These are phyloP conservation scores for Paraleonurus japonicus DNA, from an alignment of 257 asterid genomes.

Conservation along the genomic window DNA sequence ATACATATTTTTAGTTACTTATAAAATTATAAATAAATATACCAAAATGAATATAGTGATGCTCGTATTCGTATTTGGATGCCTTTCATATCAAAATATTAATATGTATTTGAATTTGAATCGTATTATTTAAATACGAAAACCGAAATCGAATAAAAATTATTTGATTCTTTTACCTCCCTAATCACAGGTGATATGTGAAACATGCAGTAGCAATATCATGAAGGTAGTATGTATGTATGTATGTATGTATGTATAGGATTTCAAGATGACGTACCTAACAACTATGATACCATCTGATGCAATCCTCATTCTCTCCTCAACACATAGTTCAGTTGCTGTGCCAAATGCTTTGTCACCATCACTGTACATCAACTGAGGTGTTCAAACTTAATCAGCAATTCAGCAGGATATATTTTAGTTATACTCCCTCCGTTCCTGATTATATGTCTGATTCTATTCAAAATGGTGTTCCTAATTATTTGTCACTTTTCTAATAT, in stretches of 20 bases:
- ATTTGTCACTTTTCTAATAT: too few species aligned
- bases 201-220: slow-evolving; percentile 22
- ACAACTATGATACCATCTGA: slow-evolving; percentile 93
- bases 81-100: too few species aligned
- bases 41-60: too few species aligned
- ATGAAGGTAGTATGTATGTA: neutral
- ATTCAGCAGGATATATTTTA: slow-evolving; percentile 24
- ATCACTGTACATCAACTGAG: slow-evolving; percentile 95
- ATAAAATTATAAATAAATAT: too few species aligned
- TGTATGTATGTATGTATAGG: neutral
- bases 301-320: slow-evolving; percentile 90
- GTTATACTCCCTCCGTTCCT: neutral
- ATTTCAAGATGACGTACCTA: slow-evolving; percentile 45
- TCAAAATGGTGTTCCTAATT: too few species aligned
- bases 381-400: slow-evolving; percentile 32
- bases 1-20: too few species aligned
- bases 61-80: too few species aligned
- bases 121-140: too few species aligned
- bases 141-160: too few species aligned
- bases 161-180: too few species aligned
- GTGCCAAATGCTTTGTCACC: slow-evolving; percentile 99
- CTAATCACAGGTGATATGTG: slow-evolving; percentile 22
- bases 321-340: slow-evolving; percentile 78
- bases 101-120: too few species aligned
- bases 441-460: too few species aligned